Base-by-base conservation (phyloP, 495 filamentous ascomycete genomes). In the Hypoxylon cercidicola region DNA sequence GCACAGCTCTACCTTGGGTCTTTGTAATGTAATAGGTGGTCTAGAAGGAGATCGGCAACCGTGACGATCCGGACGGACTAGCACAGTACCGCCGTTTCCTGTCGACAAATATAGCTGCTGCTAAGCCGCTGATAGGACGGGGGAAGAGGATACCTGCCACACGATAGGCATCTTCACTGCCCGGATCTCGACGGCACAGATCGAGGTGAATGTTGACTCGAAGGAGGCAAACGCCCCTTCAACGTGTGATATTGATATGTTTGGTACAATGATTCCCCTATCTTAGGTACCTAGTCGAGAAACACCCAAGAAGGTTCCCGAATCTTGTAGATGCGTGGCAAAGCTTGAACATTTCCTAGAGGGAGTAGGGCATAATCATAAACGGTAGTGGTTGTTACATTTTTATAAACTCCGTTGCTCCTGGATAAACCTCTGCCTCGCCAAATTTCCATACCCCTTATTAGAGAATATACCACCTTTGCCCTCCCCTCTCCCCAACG, bases 381-480 rank as follows among this genome's bases (percentile, higher is more conserved):
- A n/a, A 3, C 3, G 45, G 25, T 47, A 47, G 4, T 15, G 47
- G 57, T 18, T 37, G n/a, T 59, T 32, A 32, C 30, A 32, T 10
- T 32, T 32, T 32, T 7, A 32, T 32, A 11, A 7, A 65, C 49
- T 55, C 54, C 49, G 40, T 53, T 9, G 32, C 55, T 55, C 62
- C 39, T 55, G 47, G 23, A 18, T 34, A 48, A 34, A 11, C 16
- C 28, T 32, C 34, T 40, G 6, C 20, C n/a, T 37, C 46, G 15
- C 60, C 23, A 34, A 12, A 41, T 59, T 49, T 55, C 55, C 37
- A 19, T 53, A 54, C 32, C 47, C 46, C 54, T 30, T 54, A 40
- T 32, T 58, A 13, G 30, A 28, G 11, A 25, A 15, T 3, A 11
- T 21, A 23, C 32, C 13, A 40, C 32, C 54, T 25, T 52, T 55